These are phyloP conservation scores for Stephania yunnanensis DNA, from an alignment of 164 flowering plant genomes.

Conservation along the genomic window DNA sequence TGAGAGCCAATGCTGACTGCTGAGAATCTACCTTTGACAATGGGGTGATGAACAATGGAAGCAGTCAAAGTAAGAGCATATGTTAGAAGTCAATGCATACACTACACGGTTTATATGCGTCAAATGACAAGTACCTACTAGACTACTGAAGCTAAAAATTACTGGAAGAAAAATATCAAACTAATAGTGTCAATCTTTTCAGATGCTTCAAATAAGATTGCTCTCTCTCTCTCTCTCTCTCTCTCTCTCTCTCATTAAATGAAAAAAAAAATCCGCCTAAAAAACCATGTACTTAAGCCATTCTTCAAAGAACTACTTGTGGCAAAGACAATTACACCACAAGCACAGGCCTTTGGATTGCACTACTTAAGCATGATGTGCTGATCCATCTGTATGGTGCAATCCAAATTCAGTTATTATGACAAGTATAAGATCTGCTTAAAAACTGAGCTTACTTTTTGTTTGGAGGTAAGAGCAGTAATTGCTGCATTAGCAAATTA, in stretches of 20 bases:
- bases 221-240: no score
- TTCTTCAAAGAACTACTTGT: not conserved
- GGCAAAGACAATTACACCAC: no score
- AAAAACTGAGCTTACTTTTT: not conserved
- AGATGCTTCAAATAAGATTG: not conserved
- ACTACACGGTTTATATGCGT: no score
- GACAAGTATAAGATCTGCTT: not conserved
- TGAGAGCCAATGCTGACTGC: not conserved
- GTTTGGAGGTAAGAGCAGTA: not conserved
- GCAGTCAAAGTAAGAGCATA: not conserved
- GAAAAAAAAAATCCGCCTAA: no score
- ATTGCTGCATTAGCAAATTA: not conserved
- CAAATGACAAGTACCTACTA: no score
- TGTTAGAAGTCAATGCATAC: conserved; percentile 16
- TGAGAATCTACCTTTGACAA: conserved; percentile 1
- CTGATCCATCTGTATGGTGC: not conserved
- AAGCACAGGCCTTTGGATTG: no score
- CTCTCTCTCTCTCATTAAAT: no score
- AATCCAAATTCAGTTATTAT: not conserved
- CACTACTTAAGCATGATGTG: not conserved
- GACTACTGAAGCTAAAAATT: no score
- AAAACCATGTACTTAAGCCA: not conserved
- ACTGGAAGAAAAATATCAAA: no score
- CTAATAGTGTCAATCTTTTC: no score
- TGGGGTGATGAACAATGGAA: conserved; percentile 13